Evolutionary conservation across 176 grass and related monocot genomes (phyloP), one percentile per base, ranked within the genome.

Genomic region (Themeda triandra): DNA sequence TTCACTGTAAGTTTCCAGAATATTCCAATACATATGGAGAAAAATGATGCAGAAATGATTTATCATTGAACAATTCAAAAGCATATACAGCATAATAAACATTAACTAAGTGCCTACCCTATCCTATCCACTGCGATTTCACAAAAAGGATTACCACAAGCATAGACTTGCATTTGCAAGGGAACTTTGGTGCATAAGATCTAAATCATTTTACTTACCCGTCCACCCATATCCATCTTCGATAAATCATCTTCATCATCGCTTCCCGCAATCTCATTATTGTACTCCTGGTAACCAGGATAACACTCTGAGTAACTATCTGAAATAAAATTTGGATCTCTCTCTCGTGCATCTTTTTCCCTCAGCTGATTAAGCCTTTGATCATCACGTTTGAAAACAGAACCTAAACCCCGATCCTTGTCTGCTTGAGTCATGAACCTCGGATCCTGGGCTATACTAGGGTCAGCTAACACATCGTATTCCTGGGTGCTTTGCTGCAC

Each of bases 191-290:
- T 2, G 2, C 79, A 77, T 51, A 66, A 53, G 71, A 78, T 65
- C 63, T 6, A 75, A 75, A 85, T 19, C 45, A 32, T 40, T 79
- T 85, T 41, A 80, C 93, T 90, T 94, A 96, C 96, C 77, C 93
- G 89, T 60, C 96, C 96, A 82, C 96, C 96, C 96, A 99, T 99
- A 83, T 99, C 96, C 96, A 99, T 99, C 86, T 99, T 99, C n/a
- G 96, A 92, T 71, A 99, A 87, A 89, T 98, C 93, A 77, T 88
- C 93, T 73, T 99, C 96, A 39, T 99, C 96, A 36, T 99, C 96
- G 46, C 93, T 95, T 41, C 94, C 93, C 79, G 89, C 86, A n/a
- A 99, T 58, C 75, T 96, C 93, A 79, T 90, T 84, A 80, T 99
- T 89, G 56, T 96, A 99, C 73, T 89, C 91, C 82, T 99, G 93